phyloP scores from a whole-genome alignment of 179 eudicot genomes.

The Carnegiea gigantea region DNA sequence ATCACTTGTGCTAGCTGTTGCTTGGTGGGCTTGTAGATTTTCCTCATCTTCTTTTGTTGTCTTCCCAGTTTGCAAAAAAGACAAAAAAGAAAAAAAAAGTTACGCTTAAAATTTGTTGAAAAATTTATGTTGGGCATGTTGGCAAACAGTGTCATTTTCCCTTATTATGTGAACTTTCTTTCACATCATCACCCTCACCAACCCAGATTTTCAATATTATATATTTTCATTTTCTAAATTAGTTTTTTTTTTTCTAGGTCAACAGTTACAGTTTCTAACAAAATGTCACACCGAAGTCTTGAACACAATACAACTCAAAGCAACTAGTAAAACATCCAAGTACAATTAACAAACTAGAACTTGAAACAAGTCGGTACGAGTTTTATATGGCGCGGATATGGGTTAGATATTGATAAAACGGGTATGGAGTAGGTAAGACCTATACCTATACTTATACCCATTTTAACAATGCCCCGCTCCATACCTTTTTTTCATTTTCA shows the following conservation, averaged over 20 bases:
- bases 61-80: not conserved
- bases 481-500: no score
- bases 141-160: conserved; percentile 42
- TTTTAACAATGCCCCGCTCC: no score
- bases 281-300: no score
- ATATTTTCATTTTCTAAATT: not conserved
- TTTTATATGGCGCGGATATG: no score
- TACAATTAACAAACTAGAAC: no score
- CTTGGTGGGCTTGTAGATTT: not conserved
- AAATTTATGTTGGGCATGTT: conserved; percentile 29
- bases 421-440: no score
- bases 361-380: no score
- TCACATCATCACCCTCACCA: conserved; percentile 34
- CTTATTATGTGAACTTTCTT: conserved; percentile 30
- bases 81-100: not conserved
- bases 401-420: no score
- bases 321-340: no score
- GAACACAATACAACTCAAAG: no score
- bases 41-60: conserved; percentile 3
- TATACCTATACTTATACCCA: no score
- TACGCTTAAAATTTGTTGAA: not conserved
- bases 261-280: no score
- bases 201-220: not conserved
- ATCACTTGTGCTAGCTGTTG: conserved; percentile 24
- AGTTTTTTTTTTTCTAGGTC: not conserved